Evolutionary conservation across 2,329 filamentous ascomycete species (phyloP), one percentile per base, ranked within the genome.

Genomic region (Hypoxylon sp.): DNA sequence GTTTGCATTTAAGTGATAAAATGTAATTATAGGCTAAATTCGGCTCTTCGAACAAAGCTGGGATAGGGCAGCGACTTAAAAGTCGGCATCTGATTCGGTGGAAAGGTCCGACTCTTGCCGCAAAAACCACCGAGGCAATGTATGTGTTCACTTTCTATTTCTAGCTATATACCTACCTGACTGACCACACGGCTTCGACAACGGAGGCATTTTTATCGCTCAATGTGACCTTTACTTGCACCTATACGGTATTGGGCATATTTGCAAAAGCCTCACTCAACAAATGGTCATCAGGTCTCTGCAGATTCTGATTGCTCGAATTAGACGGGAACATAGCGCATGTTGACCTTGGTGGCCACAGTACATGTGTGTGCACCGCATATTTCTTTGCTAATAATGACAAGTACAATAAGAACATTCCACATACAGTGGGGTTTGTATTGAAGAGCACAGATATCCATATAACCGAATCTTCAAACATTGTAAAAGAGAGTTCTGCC

Each of bases 1-100:
- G 22, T 61, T 65, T 67, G 63, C 64, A 68, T 58, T 65, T 49
- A 65, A 22, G 6, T 24, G 14, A 32, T 22, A 33, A 28, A 16
- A 66, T 72, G 67, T 61, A 72, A 62, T 65, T 69, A 72, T 65
- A 71, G 72, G 71, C 71, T 72, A 73, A 73, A 73, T 55, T 66
- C 55, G 66, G 68, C 65, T 71, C 38, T 68, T 64, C 54, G 65
- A 63, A 50, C 53, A 62, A 67, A 66, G 50, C 56, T 69, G 30
- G 44, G 53, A 61, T 65, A 57, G 50, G 57, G 45, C 40, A 32
- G 48, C 40, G 16, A n/a, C 50, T 63, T 44, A 45, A 61, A 42
- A 58, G 44, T 57, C 52, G 63, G 61, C 55, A 33, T 64, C 55
- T 68, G 62, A 72, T 72, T 73, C 70, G 71, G 67, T 55, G 52